Evolutionary conservation across 2,329 filamentous ascomycete genomes (phyloP), one percentile per base, ranked within the genome.

Genomic region (Sclerotinia nivalis): DNA sequence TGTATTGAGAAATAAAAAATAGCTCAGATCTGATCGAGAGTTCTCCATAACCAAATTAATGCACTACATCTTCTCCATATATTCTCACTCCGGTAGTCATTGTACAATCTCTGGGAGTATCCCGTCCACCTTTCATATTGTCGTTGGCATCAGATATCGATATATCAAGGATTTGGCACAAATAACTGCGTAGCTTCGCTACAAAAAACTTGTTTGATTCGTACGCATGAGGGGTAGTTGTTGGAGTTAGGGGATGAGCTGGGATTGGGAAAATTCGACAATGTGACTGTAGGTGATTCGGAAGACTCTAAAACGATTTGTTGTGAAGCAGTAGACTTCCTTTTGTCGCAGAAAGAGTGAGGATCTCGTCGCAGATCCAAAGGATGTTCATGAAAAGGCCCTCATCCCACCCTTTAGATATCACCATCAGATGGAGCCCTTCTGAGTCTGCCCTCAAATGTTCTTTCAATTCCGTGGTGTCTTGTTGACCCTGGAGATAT

Each of bases 1-100:
- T 73, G 73, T 5, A 72, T 60, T 7, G 68, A 60, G 64, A 72
- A 73, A 47, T 74, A 43, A 66, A 2, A 71, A 71, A 0, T 69
- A 70, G 54, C 68, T 72, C 25, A 73, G 66, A 71, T 73, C 72
- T 25, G 72, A 28, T 28, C 18, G n/a, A 45, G 60, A 50, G 10
- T 49, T 47, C 12, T n/a, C 28, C 28, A 28, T 37, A 3, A 64
- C 69, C 45, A 78, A 73, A 71, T 90, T 90, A 82, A 72, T 89
- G 87, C 1, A 87, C 88, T 1, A 90, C 87, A 75, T 89, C 88
- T 76, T 91, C 89, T n/a, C 85, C 88, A 73, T 87, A 89, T 64
- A 86, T 83, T 56, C 83, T 81, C 0, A 81, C 80, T 1, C 86
- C 87, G 0, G 84, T 76, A 0, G 86, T 86, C 68, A 82, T 77